Conservation (phyloP, 2,329 filamentous ascomycete genomes). For the Arthrobotrys pseudoclavata region DNA sequence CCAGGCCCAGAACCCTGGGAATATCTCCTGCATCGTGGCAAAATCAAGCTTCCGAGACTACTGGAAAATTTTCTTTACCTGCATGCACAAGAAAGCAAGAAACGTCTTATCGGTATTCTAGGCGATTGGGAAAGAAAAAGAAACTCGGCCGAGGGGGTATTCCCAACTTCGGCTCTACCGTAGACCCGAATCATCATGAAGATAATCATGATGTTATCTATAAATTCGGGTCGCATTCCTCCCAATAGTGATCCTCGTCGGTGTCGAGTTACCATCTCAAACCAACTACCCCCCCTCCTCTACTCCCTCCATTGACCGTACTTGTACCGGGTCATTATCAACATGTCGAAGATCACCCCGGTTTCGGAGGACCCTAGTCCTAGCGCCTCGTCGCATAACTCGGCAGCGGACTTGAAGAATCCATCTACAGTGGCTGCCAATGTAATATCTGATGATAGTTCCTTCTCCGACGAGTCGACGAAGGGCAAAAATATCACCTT, state of each 20-base stretch:
- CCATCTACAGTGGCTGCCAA: constrained; percentile 18
- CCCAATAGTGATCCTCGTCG: constrained; percentile 19
- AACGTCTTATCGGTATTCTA: constrained; percentile 36
- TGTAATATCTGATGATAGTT: constrained; percentile 30
- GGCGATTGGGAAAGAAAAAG: neutral
- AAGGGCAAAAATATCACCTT: constrained; percentile 62
- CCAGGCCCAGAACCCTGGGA: constrained; percentile 32
- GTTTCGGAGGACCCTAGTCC: constrained; percentile 26
- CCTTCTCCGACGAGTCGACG: constrained; percentile 37
- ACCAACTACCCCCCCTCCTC: constrained; percentile 11
- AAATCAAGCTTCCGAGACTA: constrained; percentile 32
- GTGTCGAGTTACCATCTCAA: constrained; percentile 1
- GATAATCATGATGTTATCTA: constrained; percentile 20
- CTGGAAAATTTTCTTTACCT: constrained; percentile 14
- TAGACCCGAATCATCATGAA: neutral
- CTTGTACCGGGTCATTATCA: neutral
- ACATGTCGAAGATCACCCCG: constrained; percentile 45
- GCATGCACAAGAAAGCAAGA: constrained; percentile 32
- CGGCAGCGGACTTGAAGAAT: constrained; percentile 33
- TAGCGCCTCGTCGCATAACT: constrained; percentile 10
- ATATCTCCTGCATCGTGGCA: constrained; percentile 32
- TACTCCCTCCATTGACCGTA: constrained; percentile 7
- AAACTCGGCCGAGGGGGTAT: neutral
- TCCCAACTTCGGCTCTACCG: neutral
- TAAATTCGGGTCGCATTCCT: constrained; percentile 42